Base-by-base conservation (phyloP, 164 flowering plant genomes). In the Annona squamosa region DNA sequence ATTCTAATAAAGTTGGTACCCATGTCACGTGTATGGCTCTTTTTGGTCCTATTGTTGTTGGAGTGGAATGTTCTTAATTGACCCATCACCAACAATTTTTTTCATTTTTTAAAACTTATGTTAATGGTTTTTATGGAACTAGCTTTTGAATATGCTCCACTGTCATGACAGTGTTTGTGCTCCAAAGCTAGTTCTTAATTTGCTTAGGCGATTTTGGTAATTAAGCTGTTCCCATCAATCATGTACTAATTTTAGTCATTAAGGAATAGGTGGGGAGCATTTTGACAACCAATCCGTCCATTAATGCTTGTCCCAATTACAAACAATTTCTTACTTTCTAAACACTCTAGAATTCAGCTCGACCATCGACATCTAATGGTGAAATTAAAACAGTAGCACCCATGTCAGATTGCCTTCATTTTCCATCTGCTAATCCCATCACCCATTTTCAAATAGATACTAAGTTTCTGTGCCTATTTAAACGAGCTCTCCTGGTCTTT, bases 341-440 rank as follows among this genome's bases (percentile, higher is more conserved):
- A n/a, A 57, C 76, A 74, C 76, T 73, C 76, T 67, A 66, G 45
- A 74, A 66, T 68, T 56, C 65, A 74, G 65, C 65, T 72, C 68
- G 74, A 72, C 63, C 71, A 57, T 43, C 71, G 10, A 17, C 63
- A n/a, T 65, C 46, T 6, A 65, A 19, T 63, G 45, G 46, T 17
- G 57, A 46, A 65, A 45, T 26, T 26, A 1, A 43, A 70, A 9
- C 18, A 63, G 1, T 9, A 46, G 57, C 19, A 46, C 2, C 48
- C 56, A 63, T 63, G 67, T 5, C 12, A 5, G 3, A 2, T 10
- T 19, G 5, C 41, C 46, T 61, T 59, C 48, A 46, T 61, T 46
- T 72, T 66, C 47, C n/a, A 19, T 37, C 18, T 47, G 13, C 41
- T 43, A 48, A 71, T 56, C 59, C 12, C 61, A 52, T 59, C 44